Evolutionary conservation across 345 rosid genomes (phyloP), one percentile per base, ranked within the genome.

Genomic region (Lepidium aucheri): DNA sequence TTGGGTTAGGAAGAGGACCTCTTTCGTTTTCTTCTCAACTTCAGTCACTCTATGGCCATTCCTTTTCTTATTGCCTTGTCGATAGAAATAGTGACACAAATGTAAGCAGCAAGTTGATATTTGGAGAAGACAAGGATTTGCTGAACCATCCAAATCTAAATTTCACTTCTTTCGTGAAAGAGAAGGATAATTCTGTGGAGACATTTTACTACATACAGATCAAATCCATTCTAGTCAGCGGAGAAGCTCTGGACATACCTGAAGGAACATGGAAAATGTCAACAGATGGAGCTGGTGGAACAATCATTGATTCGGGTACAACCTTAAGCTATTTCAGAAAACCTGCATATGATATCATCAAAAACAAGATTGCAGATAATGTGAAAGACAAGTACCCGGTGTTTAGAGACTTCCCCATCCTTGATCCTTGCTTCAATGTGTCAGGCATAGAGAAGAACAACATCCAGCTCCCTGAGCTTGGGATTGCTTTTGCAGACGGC

Each of bases 1-100:
- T 92, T 51, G 96, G 98, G 8, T 82, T 92, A 17, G 98, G 98
- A 22, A 82, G 90, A 83, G 95, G 96, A 18, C 87, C 92, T 11
- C 86, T 89, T 45, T 92, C 98, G 2, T 85, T 91, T 40, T 66
- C 89, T 17, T 84, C 96, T 13, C 98, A 92, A 83, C 83, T 92
- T 56, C 90, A 85, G 62, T 81, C 95, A 54, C 74, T 65, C 1
- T 87, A 85, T 4, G 92, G 95, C 6, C 92, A 89, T 24, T 84
- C 95, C 6, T 92, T 92, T 72, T 89, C 95, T 0, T 92, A 92
- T 39, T 92, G 98, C 54, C 84, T 89, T 14, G 89, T 81, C 8
- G 87, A 85, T 50, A 74, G 92, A 58, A 82, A 79, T 30, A 83
- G 92, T 28, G 83, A 82, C 22, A 50, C 72, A 11, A 83, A 76